Evolutionary conservation across 2,329 filamentous ascomycete species (phyloP).

Genomic region (Neoarthrinium moseri): DNA sequence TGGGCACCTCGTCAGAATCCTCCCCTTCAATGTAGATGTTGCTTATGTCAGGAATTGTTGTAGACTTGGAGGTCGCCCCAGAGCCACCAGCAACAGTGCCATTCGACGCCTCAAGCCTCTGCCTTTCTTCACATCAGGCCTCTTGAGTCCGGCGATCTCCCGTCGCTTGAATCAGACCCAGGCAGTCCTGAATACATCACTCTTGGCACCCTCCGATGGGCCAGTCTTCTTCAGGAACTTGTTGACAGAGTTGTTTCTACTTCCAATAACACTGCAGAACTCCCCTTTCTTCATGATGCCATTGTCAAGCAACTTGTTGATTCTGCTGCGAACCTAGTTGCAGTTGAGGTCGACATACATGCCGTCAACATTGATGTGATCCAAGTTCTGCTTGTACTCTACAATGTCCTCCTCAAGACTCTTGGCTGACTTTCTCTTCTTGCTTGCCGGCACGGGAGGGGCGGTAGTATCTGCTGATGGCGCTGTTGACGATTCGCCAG

Average conservation of each 20-base stretch:
- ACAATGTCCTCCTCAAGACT: constrained; percentile 24
- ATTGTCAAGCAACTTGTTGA: constrained; percentile 20
- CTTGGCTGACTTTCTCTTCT: constrained; percentile 23
- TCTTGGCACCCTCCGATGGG: constrained; percentile 13
- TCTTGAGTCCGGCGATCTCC: constrained; percentile 18
- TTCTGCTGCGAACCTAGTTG: constrained; percentile 16
- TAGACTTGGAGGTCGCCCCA: constrained; percentile 9
- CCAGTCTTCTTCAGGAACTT: constrained; percentile 16
- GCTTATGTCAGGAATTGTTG: constrained; percentile 31
- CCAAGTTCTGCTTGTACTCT: constrained; percentile 24
- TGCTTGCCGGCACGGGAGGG: constrained; percentile 10
- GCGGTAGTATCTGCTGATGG: too few relatives aligned
- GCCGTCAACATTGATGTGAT: constrained; percentile 12
- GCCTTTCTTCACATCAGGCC: constrained; percentile 21
- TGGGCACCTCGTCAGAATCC: constrained; percentile 36
- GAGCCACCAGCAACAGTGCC: constrained; percentile 11
- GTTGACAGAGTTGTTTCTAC: constrained; percentile 12
- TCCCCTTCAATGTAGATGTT: constrained; percentile 42
- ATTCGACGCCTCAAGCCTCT: constrained; percentile 15
- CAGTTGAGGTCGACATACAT: constrained; percentile 13
- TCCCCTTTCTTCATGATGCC: constrained; percentile 23
- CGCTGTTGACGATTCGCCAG: too few relatives aligned
- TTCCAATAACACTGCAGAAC: constrained; percentile 17
- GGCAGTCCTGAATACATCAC: constrained; percentile 13
- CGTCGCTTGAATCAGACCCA: constrained; percentile 23